Percentiles rank a stretch among this genome's conserved stretches.
Evolutionary conservation across 2,329 filamentous ascomycete species (phyloP).

Genomic region (Fusarium sp.): DNA sequence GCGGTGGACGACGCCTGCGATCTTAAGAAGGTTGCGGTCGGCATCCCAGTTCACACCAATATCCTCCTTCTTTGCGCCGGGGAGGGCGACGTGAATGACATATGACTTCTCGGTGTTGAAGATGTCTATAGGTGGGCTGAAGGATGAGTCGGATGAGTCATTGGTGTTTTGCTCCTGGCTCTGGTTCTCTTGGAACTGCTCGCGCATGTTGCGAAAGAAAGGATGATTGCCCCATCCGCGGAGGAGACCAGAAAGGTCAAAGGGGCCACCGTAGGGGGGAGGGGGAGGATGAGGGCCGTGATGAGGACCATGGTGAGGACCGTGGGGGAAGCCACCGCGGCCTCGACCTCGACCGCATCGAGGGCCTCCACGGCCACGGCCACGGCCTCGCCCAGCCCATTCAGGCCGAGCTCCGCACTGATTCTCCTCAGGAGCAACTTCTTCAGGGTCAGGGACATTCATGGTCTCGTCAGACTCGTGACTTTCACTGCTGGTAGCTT

Average conservation of each 20-base stretch:
- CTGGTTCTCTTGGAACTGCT: constrained; percentile 44
- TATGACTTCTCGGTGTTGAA: constrained; percentile 75
- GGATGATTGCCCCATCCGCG: constrained; percentile 54
- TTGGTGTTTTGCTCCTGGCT: constrained; percentile 21
- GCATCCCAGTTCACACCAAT: constrained; percentile 80
- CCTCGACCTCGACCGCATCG: constrained; percentile 35
- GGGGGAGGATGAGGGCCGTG: constrained; percentile 33
- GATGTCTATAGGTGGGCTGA: constrained; percentile 76
- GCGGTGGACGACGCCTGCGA: constrained; percentile 78
- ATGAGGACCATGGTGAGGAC: constrained; percentile 27
- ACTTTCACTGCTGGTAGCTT: constrained; percentile 45
- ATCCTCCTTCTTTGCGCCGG: constrained; percentile 83
- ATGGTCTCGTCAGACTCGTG: constrained; percentile 49
- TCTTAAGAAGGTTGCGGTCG: constrained; percentile 70
- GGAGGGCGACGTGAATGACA: constrained; percentile 78
- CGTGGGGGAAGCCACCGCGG: constrained; percentile 31
- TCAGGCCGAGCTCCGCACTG: constrained; percentile 36
- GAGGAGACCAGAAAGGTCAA: constrained; percentile 54
- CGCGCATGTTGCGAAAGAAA: constrained; percentile 53
- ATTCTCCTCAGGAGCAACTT: constrained; percentile 46
- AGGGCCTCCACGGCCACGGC: constrained; percentile 35
- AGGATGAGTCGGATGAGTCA: constrained; percentile 66
- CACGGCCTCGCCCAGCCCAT: constrained; percentile 36
- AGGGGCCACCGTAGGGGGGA: constrained; percentile 34
- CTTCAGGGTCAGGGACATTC: constrained; percentile 47